phyloP scores from a whole-genome alignment of 2,329 filamentous ascomycete species.

The Lachnellula subtilissima region DNA sequence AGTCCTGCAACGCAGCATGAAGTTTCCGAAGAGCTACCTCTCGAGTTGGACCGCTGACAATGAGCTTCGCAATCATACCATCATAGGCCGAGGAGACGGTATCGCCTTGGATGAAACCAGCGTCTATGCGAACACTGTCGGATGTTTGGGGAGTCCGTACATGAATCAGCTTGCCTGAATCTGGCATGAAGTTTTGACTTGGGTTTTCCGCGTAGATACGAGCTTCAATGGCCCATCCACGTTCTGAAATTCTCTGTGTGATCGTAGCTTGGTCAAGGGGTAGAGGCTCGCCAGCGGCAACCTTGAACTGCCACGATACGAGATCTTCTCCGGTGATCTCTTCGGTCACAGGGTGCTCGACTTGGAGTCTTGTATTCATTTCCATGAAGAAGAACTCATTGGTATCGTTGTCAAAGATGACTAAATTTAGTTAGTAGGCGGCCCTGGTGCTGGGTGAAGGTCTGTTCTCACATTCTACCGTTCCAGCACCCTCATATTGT shows the following conservation, averaged over 20 bases:
- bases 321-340: slow-evolving; percentile 73
- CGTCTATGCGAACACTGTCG: slow-evolving; percentile 81
- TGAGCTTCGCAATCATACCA: slow-evolving; percentile 98
- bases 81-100: slow-evolving; percentile 94
- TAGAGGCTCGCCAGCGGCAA: slow-evolving; percentile 67
- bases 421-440: slow-evolving; percentile 50
- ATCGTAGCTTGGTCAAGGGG: slow-evolving; percentile 63
- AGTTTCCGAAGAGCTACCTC: slow-evolving; percentile 80
- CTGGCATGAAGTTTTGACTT: slow-evolving; percentile 84
- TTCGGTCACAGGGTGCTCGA: slow-evolving; percentile 92
- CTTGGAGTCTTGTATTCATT: slow-evolving; percentile 85
- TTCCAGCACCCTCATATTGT: slow-evolving; percentile 83
- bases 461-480: slow-evolving; percentile 70
- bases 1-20: slow-evolving; percentile 72
- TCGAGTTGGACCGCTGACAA: slow-evolving; percentile 76
- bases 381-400: slow-evolving; percentile 80
- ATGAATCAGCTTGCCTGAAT: slow-evolving; percentile 83
- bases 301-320: slow-evolving; percentile 91
- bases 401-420: slow-evolving; percentile 78
- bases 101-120: slow-evolving; percentile 86
- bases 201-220: slow-evolving; percentile 96
- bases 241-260: slow-evolving; percentile 63
- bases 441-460: slow-evolving; percentile 34
- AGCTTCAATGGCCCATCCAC: slow-evolving; percentile 89
- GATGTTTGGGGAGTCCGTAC: slow-evolving; percentile 66